Conservation (phyloP, 148 eudicot species). For the Heliosperma pusillum region DNA sequence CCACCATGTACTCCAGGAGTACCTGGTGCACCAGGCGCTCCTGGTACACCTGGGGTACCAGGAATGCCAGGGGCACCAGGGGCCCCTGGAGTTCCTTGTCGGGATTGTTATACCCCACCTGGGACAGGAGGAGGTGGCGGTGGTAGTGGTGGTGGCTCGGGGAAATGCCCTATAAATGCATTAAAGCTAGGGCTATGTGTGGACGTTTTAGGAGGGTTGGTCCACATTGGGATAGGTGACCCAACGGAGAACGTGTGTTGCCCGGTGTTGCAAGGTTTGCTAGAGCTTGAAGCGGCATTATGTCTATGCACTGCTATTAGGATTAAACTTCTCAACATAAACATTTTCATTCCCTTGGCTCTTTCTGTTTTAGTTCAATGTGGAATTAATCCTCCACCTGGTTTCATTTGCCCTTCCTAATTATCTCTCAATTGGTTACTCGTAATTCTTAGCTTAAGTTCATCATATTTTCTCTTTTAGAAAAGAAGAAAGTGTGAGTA, state of each 20-base stretch:
- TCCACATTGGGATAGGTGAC: constrained; percentile 79
- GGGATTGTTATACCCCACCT: background rate
- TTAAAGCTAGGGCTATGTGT: constrained; percentile 80
- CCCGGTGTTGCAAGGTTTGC: constrained; percentile 77
- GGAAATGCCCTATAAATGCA: constrained; percentile 75
- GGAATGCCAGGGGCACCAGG: constrained; percentile 15
- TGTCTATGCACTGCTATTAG: constrained; percentile 90
- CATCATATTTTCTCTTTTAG: too few species aligned
- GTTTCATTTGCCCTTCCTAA: constrained; percentile 52
- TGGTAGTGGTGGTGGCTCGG: background rate
- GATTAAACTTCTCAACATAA: constrained; percentile 72
- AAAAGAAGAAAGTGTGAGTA: background rate
- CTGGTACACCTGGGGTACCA: constrained; percentile 12
- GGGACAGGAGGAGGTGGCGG: background rate
- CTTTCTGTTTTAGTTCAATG: constrained; percentile 69
- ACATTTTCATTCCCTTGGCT: constrained; percentile 66
- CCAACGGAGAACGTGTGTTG: constrained; percentile 73
- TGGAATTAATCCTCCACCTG: constrained; percentile 63
- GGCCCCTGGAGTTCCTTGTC: constrained; percentile 6
- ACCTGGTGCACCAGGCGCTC: constrained; percentile 15
- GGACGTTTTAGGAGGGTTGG: constrained; percentile 86
- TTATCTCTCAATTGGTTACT: constrained; percentile 14
- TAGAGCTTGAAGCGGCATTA: constrained; percentile 86
- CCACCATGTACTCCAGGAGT: constrained; percentile 31
- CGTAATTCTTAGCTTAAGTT: background rate